These are phyloP conservation scores for Mycena olivaceomarginata DNA, from an alignment of 768 basidiomycete species.

Conservation along the genomic window DNA sequence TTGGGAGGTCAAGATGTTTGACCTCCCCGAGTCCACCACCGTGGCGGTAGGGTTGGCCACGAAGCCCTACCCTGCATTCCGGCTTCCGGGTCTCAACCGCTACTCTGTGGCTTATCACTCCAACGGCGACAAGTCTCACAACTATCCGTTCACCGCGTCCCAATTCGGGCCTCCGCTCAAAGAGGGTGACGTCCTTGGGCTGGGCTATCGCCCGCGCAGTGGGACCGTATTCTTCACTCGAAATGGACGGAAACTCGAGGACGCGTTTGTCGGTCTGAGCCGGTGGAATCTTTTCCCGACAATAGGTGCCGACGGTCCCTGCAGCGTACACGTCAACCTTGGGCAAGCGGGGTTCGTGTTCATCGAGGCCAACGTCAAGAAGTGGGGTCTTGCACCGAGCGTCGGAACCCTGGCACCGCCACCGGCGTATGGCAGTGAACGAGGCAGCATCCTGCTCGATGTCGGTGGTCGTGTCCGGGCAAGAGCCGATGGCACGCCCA, in stretches of 20 bases:
- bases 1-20: conserved; percentile 99
- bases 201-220: conserved; percentile 96
- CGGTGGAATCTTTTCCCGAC: conserved; percentile 97
- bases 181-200: conserved; percentile 96
- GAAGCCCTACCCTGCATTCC: conserved; percentile 97
- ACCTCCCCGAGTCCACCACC: conserved; percentile 90
- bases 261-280: conserved; percentile 94
- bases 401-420: conserved; percentile 98
- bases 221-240: conserved; percentile 99
- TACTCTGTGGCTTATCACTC: conserved; percentile 97
- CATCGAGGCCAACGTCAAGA: conserved; percentile 99
- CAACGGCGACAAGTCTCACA: conserved; percentile 97
- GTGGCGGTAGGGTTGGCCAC: conserved; percentile 97
- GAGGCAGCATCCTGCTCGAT: conserved; percentile 96
- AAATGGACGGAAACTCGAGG: conserved; percentile 97
- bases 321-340: conserved; percentile 97
- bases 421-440: conserved; percentile 97
- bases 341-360: conserved; percentile 99
- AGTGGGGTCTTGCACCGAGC: conserved; percentile 99
- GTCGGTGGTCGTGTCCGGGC: conserved; percentile 80
- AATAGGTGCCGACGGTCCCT: conserved; percentile 96
- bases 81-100: conserved; percentile 90
- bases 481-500: conserved; percentile 60
- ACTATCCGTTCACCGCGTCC: conserved; percentile 93
- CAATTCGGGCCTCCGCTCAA: conserved; percentile 91